Percentiles rank a stretch among this genome's conserved stretches.
Conservation (phyloP, 805 yeast species). For the Ogataea sp. region DNA sequence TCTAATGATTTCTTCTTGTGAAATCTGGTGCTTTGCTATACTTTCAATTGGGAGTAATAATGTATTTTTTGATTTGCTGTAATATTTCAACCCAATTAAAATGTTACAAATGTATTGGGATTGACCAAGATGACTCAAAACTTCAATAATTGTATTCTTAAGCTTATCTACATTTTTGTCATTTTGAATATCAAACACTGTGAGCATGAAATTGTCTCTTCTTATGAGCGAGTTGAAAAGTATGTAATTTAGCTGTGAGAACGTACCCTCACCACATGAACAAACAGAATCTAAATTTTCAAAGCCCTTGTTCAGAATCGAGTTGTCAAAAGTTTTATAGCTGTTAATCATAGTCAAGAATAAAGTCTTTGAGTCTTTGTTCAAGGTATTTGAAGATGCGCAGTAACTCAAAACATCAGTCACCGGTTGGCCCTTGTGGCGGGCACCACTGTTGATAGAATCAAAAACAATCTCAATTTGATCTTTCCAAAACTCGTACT, state of each 20-base stretch:
- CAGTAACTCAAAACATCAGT: conserved; percentile 50
- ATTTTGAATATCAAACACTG: conserved; percentile 25
- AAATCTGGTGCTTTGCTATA: conserved; percentile 42
- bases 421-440: conserved; percentile 52
- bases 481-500: conserved; percentile 72
- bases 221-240: conserved; percentile 44
- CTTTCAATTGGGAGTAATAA: conserved; percentile 58
- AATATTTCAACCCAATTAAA: conserved; percentile 52
- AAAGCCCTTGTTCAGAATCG: conserved; percentile 34
- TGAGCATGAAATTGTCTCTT: conserved; percentile 41
- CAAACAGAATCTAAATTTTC: conserved; percentile 48
- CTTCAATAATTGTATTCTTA: conserved; percentile 38
- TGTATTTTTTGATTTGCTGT: conserved; percentile 40
- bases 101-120: conserved; percentile 64
- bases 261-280: conserved; percentile 72
- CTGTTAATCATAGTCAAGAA: conserved; percentile 56
- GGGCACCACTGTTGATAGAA: conserved; percentile 15
- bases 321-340: conserved; percentile 43
- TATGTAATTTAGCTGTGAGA: conserved; percentile 65
- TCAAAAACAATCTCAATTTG: conserved; percentile 37
- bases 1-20: conserved; percentile 58
- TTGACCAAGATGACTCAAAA: conserved; percentile 78
- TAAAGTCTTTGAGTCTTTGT: conserved; percentile 39
- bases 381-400: conserved; percentile 33
- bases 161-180: conserved; percentile 1